Conservation (phyloP, 257 asterid genomes). For the Forsythia viridissima region DNA sequence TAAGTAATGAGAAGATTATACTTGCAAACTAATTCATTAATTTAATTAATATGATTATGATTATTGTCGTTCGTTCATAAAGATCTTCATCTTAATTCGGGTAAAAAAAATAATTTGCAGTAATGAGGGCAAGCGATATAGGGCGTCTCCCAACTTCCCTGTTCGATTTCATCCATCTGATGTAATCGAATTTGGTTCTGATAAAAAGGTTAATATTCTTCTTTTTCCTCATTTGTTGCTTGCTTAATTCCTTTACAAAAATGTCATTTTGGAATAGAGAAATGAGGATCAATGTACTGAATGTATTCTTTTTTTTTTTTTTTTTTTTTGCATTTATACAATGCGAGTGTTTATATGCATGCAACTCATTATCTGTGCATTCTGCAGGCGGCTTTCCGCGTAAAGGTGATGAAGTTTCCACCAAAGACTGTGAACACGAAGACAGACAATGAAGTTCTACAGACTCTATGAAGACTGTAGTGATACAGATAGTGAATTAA, state of each 20-base stretch:
- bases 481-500: neutral
- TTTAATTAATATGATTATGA: neutral
- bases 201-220: slow-evolving; percentile 46
- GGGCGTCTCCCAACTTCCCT: slow-evolving; percentile 64
- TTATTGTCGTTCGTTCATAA: neutral
- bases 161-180: slow-evolving; percentile 77
- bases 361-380: neutral
- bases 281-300: no score
- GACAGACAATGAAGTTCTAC: slow-evolving; percentile 41
- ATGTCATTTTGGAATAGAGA: no score
- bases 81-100: slow-evolving; percentile 9
- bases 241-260: no score
- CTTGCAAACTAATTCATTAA: neutral
- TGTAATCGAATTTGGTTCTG: slow-evolving; percentile 77
- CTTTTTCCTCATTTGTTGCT: neutral
- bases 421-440: slow-evolving; percentile 26
- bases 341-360: neutral
- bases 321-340: no score
- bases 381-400: slow-evolving; percentile 66
- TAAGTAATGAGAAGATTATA: slow-evolving; percentile 28
- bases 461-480: slow-evolving; percentile 35
- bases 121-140: slow-evolving; percentile 64
- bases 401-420: slow-evolving; percentile 66
- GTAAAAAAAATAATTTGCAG: slow-evolving; percentile 33
- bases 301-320: no score